phyloP scores from a whole-genome alignment of 2,329 filamentous ascomycete species.

The Plenodomus biglobosus region DNA sequence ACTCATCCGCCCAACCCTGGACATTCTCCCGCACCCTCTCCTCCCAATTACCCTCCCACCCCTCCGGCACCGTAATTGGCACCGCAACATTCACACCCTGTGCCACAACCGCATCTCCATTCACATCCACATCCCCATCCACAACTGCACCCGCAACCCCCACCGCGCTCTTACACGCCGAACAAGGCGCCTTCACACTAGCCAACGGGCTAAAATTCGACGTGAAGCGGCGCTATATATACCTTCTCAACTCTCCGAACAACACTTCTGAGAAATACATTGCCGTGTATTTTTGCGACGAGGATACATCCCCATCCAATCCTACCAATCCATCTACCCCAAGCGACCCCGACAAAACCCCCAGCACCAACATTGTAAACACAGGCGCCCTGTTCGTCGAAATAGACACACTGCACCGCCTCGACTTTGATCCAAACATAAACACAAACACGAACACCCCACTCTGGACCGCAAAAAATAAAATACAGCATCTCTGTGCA shows the following conservation, averaged over 20 bases:
- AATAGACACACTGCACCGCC: constrained; percentile 55
- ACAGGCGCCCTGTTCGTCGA: constrained; percentile 79
- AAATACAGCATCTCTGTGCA: constrained; percentile 69
- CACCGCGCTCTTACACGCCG: constrained; percentile 70
- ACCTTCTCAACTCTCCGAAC: constrained; percentile 58
- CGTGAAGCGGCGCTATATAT: constrained; percentile 69
- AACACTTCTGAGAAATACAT: constrained; percentile 8
- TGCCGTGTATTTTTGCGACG: constrained; percentile 19
- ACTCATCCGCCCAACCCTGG: constrained; percentile 53
- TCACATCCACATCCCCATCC: too few relatives aligned
- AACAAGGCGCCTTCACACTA: constrained; percentile 66
- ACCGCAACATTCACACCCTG: constrained; percentile 65
- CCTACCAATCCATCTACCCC: too few relatives aligned
- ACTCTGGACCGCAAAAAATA: constrained; percentile 49
- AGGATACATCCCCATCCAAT: constrained; percentile 6
- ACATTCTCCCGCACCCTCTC: constrained; percentile 59
- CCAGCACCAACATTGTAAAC: too few relatives aligned
- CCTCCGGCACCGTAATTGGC: constrained; percentile 67
- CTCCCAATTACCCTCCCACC: constrained; percentile 61
- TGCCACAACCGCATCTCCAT: constrained; percentile 38
- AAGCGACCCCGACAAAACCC: too few relatives aligned
- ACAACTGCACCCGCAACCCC: too few relatives aligned
- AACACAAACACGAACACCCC: too few relatives aligned
- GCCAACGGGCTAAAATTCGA: constrained; percentile 57
- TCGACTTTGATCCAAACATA: too few relatives aligned